Percentiles rank a stretch among this genome's conserved stretches.
phyloP scores from a whole-genome alignment of 2,329 filamentous ascomycete genomes.

The Cladobotryum mycophilum region DNA sequence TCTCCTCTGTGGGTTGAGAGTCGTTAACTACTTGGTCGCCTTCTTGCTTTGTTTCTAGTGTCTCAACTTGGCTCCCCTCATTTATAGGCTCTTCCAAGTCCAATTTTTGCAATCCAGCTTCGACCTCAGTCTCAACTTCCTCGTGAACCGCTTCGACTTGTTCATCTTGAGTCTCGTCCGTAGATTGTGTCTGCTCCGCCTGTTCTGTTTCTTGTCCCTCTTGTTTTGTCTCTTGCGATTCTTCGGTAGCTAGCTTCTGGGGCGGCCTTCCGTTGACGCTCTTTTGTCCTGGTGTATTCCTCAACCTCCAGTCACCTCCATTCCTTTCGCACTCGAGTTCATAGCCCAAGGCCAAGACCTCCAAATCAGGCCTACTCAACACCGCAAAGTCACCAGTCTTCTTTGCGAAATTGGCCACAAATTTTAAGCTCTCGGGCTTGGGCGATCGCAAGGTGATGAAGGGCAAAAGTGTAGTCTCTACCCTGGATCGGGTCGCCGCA shows the following conservation, averaged over 20 bases:
- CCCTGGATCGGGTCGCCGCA: slow-evolving; percentile 67
- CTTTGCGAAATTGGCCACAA: slow-evolving; percentile 78
- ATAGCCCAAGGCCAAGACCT: slow-evolving; percentile 83
- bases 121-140: slow-evolving; percentile 15
- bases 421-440: slow-evolving; percentile 66
- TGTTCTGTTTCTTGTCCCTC: slow-evolving; percentile 15
- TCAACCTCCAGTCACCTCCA: slow-evolving; percentile 79
- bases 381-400: slow-evolving; percentile 86
- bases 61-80: background rate
- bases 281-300: slow-evolving; percentile 74
- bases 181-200: slow-evolving; percentile 14
- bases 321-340: slow-evolving; percentile 91
- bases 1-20: slow-evolving; percentile 3
- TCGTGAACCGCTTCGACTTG: background rate
- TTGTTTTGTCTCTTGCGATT: slow-evolving; percentile 21
- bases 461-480: slow-evolving; percentile 78
- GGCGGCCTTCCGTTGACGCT: slow-evolving; percentile 60
- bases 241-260: slow-evolving; percentile 6
- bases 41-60: background rate
- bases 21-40: background rate
- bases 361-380: slow-evolving; percentile 81
- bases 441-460: slow-evolving; percentile 77
- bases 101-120: slow-evolving; percentile 19
- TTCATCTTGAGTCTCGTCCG: slow-evolving; percentile 5
- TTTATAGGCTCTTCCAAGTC: slow-evolving; percentile 13